Evolutionary conservation across 768 basidiomycete genomes (phyloP), one percentile per base, ranked within the genome.

Genomic region (Boletus sp.): DNA sequence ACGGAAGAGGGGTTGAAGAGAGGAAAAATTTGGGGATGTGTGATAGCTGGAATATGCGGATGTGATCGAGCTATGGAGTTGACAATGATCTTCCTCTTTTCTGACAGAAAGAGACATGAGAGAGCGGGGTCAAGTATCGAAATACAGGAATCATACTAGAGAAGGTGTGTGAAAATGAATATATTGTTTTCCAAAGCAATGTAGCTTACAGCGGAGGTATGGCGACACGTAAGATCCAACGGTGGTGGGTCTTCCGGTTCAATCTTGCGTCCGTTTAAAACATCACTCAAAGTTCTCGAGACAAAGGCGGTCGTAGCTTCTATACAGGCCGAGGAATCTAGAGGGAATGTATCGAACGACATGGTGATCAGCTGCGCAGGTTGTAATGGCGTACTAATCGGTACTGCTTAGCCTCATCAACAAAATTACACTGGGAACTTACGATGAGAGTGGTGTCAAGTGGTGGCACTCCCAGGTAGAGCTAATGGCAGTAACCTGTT

Each of bases 1-100:
- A 94, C 73, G 7, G 84, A 76, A 21, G 78, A 68, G 0, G 93
- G 90, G 59, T 88, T 80, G 70, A 88, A 84, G 4, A 97, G 77
- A 2, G 94, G 91, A 69, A 97, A 98, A 44, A 93, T 80, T 32
- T 68, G 66, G 1, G 79, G 74, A 62, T 83, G 75, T 0, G 77
- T 76, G 3, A 67, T 43, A 10, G 70, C 45, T 0, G 88, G 79
- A 33, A 96, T 83, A 50, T 87, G 77, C 0, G 81, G 78, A 67
- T 85, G 76, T 46, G 73, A 62, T 51, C 65, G 64, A 29, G 72
- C 55, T 54, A 79, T 55, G 11, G 71, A 66, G 37, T 69, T 73
- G 41, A 71, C 57, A 39, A 73, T 60, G 34, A 72, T 65, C 56
- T 74, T 79, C 37, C 79, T 77, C 51, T 81, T 81, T 50, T 77